Evolutionary conservation across 371 early-diverging fungal genomes (phyloP).

Genomic region (Mucor circinelloides): DNA sequence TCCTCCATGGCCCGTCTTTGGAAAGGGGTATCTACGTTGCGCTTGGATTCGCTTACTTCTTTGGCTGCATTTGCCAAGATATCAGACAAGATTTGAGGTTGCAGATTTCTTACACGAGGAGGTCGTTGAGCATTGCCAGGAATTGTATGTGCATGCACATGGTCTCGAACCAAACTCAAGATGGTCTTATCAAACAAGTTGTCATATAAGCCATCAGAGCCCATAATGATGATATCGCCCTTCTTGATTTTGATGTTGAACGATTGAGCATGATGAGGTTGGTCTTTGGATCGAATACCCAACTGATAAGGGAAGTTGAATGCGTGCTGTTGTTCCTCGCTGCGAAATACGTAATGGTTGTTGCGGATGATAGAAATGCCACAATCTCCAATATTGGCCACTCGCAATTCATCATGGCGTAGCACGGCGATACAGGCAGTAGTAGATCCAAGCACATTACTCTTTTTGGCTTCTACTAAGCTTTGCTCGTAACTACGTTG

Average conservation of each 20-base stretch:
- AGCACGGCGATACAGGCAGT: constrained; percentile 89
- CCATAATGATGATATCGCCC: constrained; percentile 79
- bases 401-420: constrained; percentile 87
- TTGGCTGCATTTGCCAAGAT: constrained; percentile 78
- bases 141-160: constrained; percentile 56
- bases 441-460: constrained; percentile 82
- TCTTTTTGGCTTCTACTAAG: constrained; percentile 63
- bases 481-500: constrained; percentile 77
- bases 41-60: constrained; percentile 78
- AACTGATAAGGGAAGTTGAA: constrained; percentile 86
- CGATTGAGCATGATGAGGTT: constrained; percentile 69
- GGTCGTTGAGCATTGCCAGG: constrained; percentile 50
- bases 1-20: constrained; percentile 79
- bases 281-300: constrained; percentile 68
- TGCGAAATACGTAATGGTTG: constrained; percentile 86
- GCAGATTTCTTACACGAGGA: constrained; percentile 40
- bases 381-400: constrained; percentile 95
- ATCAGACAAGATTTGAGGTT: constrained; percentile 78
- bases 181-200: constrained; percentile 85
- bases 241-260: constrained; percentile 79
- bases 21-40: constrained; percentile 81
- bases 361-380: constrained; percentile 87
- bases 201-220: constrained; percentile 81
- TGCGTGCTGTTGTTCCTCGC: constrained; percentile 87
- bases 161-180: constrained; percentile 69